Evolutionary conservation across 2,329 filamentous ascomycete genomes (phyloP).

Genomic region (Pseudogymnoascus sp.): DNA sequence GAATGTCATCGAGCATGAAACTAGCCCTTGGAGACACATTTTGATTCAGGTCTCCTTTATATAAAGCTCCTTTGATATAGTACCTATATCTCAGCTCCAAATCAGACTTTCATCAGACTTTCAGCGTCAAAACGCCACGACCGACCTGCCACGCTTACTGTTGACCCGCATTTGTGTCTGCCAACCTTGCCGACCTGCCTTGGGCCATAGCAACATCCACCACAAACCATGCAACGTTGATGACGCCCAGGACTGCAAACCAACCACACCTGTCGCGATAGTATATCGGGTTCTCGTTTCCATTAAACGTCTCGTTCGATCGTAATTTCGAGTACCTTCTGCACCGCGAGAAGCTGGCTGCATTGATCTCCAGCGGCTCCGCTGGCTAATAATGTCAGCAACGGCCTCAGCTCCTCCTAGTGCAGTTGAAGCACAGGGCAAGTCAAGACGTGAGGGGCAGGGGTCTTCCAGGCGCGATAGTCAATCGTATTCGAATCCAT

Average conservation of each 20-base stretch:
- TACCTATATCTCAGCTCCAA: background rate
- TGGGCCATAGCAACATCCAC: background rate
- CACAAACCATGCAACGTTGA: slow-evolving; percentile 6
- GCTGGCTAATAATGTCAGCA: slow-evolving; percentile 13
- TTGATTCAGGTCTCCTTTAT: slow-evolving; percentile 1
- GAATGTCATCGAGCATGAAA: slow-evolving; percentile 8
- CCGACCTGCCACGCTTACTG: background rate
- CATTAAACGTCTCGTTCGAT: background rate
- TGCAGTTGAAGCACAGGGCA: slow-evolving; percentile 20
- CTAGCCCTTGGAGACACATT: background rate
- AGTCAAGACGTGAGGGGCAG: slow-evolving; percentile 17
- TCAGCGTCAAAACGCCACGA: background rate
- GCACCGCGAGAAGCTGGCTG: background rate
- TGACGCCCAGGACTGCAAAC: background rate
- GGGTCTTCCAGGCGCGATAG: slow-evolving; percentile 9
- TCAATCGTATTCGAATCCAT: slow-evolving; percentile 22
- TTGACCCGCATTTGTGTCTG: slow-evolving; percentile 9
- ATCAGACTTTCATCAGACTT: background rate
- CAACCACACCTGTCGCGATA: slow-evolving; percentile 2
- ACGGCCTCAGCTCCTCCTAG: slow-evolving; percentile 15
- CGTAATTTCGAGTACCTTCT: background rate
- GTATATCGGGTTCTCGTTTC: background rate
- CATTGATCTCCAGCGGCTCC: background rate
- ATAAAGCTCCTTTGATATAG: background rate
- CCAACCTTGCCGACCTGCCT: slow-evolving; percentile 8